phyloP scores from a whole-genome alignment of 768 basidiomycete genomes.

The Phaffia australis region DNA sequence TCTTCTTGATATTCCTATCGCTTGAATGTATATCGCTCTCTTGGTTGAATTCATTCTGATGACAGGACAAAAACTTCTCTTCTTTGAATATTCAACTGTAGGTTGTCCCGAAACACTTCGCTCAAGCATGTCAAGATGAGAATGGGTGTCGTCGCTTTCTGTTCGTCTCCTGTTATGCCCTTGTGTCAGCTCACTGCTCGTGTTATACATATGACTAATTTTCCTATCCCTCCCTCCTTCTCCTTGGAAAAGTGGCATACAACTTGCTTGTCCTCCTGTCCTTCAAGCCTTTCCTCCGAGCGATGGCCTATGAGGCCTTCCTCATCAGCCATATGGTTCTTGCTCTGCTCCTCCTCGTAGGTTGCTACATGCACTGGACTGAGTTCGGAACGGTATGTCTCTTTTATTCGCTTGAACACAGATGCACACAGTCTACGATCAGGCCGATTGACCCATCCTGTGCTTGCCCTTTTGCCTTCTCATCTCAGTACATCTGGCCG shows the following conservation, averaged over 20 bases:
- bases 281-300: slow-evolving; percentile 18
- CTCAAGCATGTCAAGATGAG: too few species aligned
- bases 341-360: slow-evolving; percentile 29
- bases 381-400: slow-evolving; percentile 27
- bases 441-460: too few species aligned
- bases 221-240: too few species aligned
- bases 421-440: not conserved
- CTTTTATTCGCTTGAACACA: slow-evolving; percentile 30
- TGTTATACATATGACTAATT: too few species aligned
- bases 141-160: slow-evolving; percentile 17
- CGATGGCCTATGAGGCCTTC: slow-evolving; percentile 35
- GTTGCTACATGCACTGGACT: slow-evolving; percentile 32
- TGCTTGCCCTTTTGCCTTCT: not conserved
- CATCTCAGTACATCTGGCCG: slow-evolving; percentile 27
- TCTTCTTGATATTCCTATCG: too few species aligned
- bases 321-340: slow-evolving; percentile 35
- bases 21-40: too few species aligned
- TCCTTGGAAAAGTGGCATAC: not conserved
- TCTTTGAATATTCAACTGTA: too few species aligned
- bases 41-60: too few species aligned
- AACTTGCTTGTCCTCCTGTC: slow-evolving; percentile 13
- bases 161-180: too few species aligned
- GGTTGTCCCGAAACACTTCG: too few species aligned
- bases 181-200: too few species aligned
- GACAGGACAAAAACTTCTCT: too few species aligned